Base-by-base conservation (phyloP, 1,139 yeast species). In the Ogataea hybrid region DNA sequence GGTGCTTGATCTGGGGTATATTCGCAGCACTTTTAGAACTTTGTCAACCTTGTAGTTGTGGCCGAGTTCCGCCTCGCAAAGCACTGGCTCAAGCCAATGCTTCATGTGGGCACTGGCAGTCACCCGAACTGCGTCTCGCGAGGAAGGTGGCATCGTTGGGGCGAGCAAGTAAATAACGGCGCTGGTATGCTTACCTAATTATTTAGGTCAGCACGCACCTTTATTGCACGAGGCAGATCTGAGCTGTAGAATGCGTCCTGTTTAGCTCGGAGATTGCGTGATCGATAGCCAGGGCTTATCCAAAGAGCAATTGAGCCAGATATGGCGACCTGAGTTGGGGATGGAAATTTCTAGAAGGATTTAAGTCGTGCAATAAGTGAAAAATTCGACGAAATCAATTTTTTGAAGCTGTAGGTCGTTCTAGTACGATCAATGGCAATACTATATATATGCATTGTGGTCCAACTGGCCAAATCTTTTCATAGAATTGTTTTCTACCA, bases 401-500 rank as follows among this genome's bases (percentile, higher is more conserved):
- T 28, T 33, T 32, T 32, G 32, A 35, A 39, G 28, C 37, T 28
- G 42, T 32, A 29, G 31, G 39, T 22, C 27, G 25, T 37, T 38
- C 41, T 32, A 32, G 30, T 41, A 42, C 39, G 37, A 25, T 30
- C 43, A 35, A 29, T 25, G 36, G 43, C 23, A 35, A 38, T 35
- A 33, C 20, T 35, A 38, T 35, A 37, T 31, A 32, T 12, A 33
- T 23, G 37, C 28, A 28, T 29, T 17, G 20, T 30, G 17, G 20
- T 39, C 32, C 35, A n/a, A 15, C 8, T 11, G 30, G 32, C 38
- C 6, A 42, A 42, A 35, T 36, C 41, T 44, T 28, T 32, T 35
- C 40, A 38, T 28, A 30, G 41, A 41, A 33, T 33, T 21, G 39
- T 31, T 37, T 37, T 32, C 35, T 37, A 83, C 94, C 71, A 96